Base-by-base conservation (phyloP, 2,329 filamentous ascomycete genomes). In the Pseudocercospora fijiensis region DNA sequence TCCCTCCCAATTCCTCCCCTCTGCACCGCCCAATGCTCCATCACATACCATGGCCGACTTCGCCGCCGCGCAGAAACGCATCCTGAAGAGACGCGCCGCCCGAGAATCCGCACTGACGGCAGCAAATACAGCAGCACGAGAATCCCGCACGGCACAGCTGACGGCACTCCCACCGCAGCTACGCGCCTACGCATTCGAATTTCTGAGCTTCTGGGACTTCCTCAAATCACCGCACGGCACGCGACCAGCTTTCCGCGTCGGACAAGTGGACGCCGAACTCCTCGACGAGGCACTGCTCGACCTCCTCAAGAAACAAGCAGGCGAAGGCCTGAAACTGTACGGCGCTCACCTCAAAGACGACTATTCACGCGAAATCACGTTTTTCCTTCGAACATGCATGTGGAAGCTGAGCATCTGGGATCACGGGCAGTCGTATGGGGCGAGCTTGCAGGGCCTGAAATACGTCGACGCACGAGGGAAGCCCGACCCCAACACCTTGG, bases 361-460 rank as follows among this genome's bases (percentile, higher is more conserved):
- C 73, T 97, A 91, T 88, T 88, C 88, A 13, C 84, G 90, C 58
- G 95, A 98, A 79, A 94, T 98, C 60, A 83, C 90, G 66, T 83
- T 97, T 27, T 85, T 82, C 0, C 82, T 99, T 61, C 85, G 94
- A 53, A 86, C 89, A 1, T 81, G 92, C 2, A 81, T 99, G 7
- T 99, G 97, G 83, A 99, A 99, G 78, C 85, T 99, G 66, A 92
- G 90, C 16, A 88, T 99, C 63, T 99, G 95, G 95, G 93, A 98
- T 77, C 91, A 97, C 76, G 89, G 96, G 76, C 91, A 95, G 43
- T 96, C 91, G 4, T 98, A 99, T 77, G 95, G 95, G 65, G 95
- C 95, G 10, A 88, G 91, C 37, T 82, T 99, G 57, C 95, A 99
- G 77, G 96, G 96, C 67, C 84, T 99, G 27, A 88, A 88, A 74